Evolutionary conservation across 345 rosid genomes (phyloP), one percentile per base, ranked within the genome.

Genomic region (Salix koriyanagi): DNA sequence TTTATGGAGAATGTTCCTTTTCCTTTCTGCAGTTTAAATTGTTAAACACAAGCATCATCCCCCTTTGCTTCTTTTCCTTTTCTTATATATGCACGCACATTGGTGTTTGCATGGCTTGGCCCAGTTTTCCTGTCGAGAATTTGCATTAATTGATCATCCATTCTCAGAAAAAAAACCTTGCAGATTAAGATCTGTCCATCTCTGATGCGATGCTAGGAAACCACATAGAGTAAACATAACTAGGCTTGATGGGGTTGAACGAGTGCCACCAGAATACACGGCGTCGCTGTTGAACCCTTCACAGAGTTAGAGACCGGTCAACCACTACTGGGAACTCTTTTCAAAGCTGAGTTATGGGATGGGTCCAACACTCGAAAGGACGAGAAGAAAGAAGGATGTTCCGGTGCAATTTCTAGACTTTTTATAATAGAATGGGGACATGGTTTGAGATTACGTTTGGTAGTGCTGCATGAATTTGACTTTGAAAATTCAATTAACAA

Each of bases 401-500:
- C 2, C 1, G 28, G 28, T 58, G 28, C 62, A 1, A 0, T n/a
- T 56, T 56, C 28, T 3, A 1, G 62, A 58, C 64, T 1, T 9
- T 34, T 34, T 34, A 34, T 1, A 5, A 34, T 34, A 34, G 6
- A 34, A 9, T 58, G 12, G 13, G 14, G 28, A 23, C 28, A 10
- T 58, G 25, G 4, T 54, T 56, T 23, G 1, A n/a, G 14, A 8
- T n/a, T 9, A n/a, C 26, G 62, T n/a, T 23, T 9, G 14, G 62
- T 1, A 58, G 50, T 14, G 50, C 28, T 32, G 1, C 18, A 9
- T 50, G 64, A 62, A 50, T 30, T 75, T 46, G 82, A 84, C 78
- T 80, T 72, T 36, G 76, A 75, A 69, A 75, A 68, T 37, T 23
- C 69, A 65, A 56, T 9, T 32, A 30, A 13, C 37, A 41, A 25